Evolutionary conservation across 2,329 filamentous ascomycete genomes (phyloP), one percentile per base, ranked within the genome.

Genomic region (Spiromastix sp.): DNA sequence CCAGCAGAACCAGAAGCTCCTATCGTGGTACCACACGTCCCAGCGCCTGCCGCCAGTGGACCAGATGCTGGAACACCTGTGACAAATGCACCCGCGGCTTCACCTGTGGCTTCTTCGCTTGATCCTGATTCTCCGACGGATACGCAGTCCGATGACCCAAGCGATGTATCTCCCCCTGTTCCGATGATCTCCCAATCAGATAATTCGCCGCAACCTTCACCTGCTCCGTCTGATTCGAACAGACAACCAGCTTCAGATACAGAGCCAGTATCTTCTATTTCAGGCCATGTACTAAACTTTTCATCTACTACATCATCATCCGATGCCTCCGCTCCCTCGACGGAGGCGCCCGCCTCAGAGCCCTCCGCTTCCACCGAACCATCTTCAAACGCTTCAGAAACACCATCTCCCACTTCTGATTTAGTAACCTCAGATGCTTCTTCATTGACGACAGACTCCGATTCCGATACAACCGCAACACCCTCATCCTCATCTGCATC

Each of bases 1-100:
- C 46, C 46, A 8, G 40, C 43, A 25, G 43, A 44, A n/a, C 30
- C 40, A 17, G 36, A 36, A 21, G 17, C 43, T 17, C 40, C 38
- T 13, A 32, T 42, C 16, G 36, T 34, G 18, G 32, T 40, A 10
- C 27, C 40, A 10, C 34, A 34, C 10, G 5, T 27, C 21, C 39
- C 36, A 8, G 22, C 34, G 13, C 19, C 36, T 27, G 17, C 16
- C 10, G 17, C 16, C 19, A 13, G 13, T 16, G 3, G n/a, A n/a
- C n/a, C n/a, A n/a, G n/a, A n/a, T n/a, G n/a, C n/a, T n/a, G n/a
- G n/a, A n/a, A n/a, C 24, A 24, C 18, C 24, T 9, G 26, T 20
- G 20, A 11, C 29, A 29, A 26, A 24, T 24, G 15, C 16, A 17
- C 30, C 32, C 16, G 17, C 13, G 20, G 27, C 27, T 29, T 4